A percentile compares a stretch with the other conserved stretches of the same genome.
Conservation (phyloP, 352 stramenopile genomes). For the Phytophthora foliorum region DNA sequence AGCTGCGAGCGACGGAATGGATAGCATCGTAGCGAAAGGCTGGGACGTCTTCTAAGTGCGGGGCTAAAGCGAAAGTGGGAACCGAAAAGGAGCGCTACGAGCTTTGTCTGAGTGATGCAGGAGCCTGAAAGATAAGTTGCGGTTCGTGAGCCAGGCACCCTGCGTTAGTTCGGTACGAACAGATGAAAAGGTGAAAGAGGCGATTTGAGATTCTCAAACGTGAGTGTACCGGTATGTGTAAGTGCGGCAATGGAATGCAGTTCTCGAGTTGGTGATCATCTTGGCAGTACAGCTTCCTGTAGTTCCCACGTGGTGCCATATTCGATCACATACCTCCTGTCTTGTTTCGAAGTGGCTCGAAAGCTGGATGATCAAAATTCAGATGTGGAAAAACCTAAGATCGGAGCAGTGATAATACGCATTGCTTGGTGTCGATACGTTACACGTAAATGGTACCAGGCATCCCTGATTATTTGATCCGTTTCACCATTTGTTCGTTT, state of each 20-base stretch:
- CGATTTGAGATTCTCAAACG: constrained; percentile 8
- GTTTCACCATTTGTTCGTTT: no score
- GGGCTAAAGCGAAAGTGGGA: constrained; percentile 23
- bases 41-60: no score
- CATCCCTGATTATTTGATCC: no score
- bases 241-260: no score
- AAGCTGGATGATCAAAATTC: neutral
- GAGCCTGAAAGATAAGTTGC: no score
- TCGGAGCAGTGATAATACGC: neutral
- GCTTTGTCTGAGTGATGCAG: no score
- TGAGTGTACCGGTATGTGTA: no score
- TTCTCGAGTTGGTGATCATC: no score
- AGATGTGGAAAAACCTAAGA: neutral
- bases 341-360: no score
- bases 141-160: constrained; percentile 25
- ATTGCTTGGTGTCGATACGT: neutral
- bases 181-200: constrained; percentile 21
- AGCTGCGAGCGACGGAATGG: constrained; percentile 16
- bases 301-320: neutral
- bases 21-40: constrained; percentile 9
- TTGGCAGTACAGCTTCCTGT: no score
- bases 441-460: no score
- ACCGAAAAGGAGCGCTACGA: neutral
- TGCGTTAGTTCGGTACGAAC: constrained; percentile 21
- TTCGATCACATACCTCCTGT: neutral